phyloP scores from a whole-genome alignment of 2,329 filamentous ascomycete genomes.

The Cordyceps cateniannulata region DNA sequence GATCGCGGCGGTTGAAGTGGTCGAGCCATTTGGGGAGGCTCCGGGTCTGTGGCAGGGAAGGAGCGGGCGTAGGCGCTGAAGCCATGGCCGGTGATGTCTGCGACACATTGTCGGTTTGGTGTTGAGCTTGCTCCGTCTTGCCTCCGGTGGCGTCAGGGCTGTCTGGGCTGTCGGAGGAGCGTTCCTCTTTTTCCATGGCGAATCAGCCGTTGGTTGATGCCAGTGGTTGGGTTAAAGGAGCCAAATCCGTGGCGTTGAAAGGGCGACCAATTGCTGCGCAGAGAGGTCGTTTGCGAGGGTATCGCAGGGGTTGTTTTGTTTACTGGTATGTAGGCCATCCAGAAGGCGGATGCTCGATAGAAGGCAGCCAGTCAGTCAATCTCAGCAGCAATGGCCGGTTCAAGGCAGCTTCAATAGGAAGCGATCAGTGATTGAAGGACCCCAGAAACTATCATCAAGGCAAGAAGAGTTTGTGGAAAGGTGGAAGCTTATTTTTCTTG shows the following conservation, averaged over 20 bases:
- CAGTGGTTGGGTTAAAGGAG: neutral
- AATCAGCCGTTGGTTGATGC: neutral
- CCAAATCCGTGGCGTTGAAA: neutral
- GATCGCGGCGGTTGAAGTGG: conserved; percentile 40
- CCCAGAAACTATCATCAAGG: neutral
- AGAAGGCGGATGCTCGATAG: too few relatives aligned
- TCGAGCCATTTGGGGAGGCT: conserved; percentile 27
- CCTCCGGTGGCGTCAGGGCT: neutral
- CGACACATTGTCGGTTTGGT: neutral
- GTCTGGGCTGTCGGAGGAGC: neutral
- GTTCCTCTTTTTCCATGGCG: conserved; percentile 1
- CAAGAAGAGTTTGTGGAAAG: neutral
- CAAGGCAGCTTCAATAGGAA: too few relatives aligned
- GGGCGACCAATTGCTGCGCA: neutral
- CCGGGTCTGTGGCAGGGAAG: neutral
- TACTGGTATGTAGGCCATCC: too few relatives aligned
- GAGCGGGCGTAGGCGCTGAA: neutral
- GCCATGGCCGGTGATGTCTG: neutral
- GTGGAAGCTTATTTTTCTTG: neutral
- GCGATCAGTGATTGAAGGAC: too few relatives aligned
- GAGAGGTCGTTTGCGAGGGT: neutral
- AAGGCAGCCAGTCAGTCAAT: too few relatives aligned
- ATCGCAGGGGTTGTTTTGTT: too few relatives aligned
- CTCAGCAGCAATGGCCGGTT: too few relatives aligned
- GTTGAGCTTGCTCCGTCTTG: neutral